Conservation (phyloP, 805 yeast species). For the Henningerozyma blattae region DNA sequence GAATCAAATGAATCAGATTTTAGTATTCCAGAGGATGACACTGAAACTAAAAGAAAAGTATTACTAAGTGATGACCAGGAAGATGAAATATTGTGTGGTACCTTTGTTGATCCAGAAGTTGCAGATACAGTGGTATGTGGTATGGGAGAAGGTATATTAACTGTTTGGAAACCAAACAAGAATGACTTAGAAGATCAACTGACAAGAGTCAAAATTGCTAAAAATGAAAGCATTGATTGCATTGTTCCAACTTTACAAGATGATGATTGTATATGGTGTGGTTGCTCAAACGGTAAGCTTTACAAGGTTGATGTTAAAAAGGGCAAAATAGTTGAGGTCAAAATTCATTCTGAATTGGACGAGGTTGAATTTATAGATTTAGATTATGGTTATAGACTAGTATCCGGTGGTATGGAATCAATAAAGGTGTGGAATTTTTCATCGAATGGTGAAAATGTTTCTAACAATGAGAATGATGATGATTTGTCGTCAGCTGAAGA, state of each 20-base stretch:
- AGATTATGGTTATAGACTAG: slow-evolving; percentile 68
- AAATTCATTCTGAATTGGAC: slow-evolving; percentile 57
- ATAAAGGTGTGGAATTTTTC: slow-evolving; percentile 59
- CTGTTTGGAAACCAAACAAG: slow-evolving; percentile 70
- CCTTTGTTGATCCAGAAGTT: slow-evolving; percentile 50
- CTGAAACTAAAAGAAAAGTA: slow-evolving; percentile 33
- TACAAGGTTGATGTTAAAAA: slow-evolving; percentile 52
- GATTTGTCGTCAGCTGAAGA: neutral
- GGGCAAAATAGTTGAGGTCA: slow-evolving; percentile 52
- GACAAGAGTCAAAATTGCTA: slow-evolving; percentile 56
- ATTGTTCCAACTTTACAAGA: slow-evolving; percentile 38
- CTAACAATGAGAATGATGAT: neutral
- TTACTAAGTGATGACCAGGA: slow-evolving; percentile 78
- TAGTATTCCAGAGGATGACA: slow-evolving; percentile 10
- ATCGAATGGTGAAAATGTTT: slow-evolving; percentile 5
- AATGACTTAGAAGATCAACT: slow-evolving; percentile 70
- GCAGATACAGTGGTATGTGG: slow-evolving; percentile 65
- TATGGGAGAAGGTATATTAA: slow-evolving; percentile 82
- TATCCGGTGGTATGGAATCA: slow-evolving; percentile 74
- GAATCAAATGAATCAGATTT: slow-evolving; percentile 27
- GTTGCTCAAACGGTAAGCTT: slow-evolving; percentile 65
- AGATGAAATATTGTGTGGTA: slow-evolving; percentile 75
- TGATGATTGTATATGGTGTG: slow-evolving; percentile 56
- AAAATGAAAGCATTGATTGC: slow-evolving; percentile 64
- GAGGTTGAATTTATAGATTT: slow-evolving; percentile 69